phyloP scores from a whole-genome alignment of 306 rosid species.

The Prunus mume region DNA sequence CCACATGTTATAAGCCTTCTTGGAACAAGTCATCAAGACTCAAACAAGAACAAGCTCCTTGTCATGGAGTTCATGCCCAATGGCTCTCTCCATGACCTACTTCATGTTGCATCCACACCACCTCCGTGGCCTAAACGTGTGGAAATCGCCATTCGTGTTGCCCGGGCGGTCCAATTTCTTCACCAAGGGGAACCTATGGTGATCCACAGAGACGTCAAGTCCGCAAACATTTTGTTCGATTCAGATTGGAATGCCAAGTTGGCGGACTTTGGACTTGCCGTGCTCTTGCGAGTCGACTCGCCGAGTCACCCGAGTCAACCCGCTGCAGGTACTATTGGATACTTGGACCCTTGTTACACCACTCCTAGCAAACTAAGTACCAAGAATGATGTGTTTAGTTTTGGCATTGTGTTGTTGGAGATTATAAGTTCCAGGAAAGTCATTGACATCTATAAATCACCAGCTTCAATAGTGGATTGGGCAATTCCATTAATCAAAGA shows the following conservation, averaged over 20 bases:
- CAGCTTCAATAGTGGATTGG: constrained; percentile 45
- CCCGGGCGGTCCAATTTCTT: constrained; percentile 42
- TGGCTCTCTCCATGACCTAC: constrained; percentile 51
- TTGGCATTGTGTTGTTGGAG: constrained; percentile 60
- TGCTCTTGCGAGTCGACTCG: background rate
- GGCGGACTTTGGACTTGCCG: constrained; percentile 68
- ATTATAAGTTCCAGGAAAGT: constrained; percentile 43
- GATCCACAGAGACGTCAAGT: constrained; percentile 61
- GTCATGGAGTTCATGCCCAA: constrained; percentile 60
- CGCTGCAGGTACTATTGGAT: constrained; percentile 54
- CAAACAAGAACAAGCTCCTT: constrained; percentile 19
- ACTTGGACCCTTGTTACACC: constrained; percentile 55
- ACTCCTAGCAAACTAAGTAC: constrained; percentile 44
- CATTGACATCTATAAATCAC: constrained; percentile 35
- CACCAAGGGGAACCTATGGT: constrained; percentile 40
- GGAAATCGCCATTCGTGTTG: constrained; percentile 39
- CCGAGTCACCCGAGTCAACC: constrained; percentile 26
- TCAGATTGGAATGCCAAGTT: constrained; percentile 41
- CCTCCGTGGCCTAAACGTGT: constrained; percentile 46
- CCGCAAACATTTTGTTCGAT: constrained; percentile 53
- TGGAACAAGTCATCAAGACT: constrained; percentile 33
- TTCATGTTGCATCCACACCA: constrained; percentile 20
- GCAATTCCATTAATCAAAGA: constrained; percentile 37
- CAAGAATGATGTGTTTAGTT: constrained; percentile 51
- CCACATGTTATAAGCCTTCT: constrained; percentile 34